Percentiles rank a stretch among this genome's conserved stretches.
Conservation (phyloP, 352 stramenopile genomes). For the Pythium apleroticum region DNA sequence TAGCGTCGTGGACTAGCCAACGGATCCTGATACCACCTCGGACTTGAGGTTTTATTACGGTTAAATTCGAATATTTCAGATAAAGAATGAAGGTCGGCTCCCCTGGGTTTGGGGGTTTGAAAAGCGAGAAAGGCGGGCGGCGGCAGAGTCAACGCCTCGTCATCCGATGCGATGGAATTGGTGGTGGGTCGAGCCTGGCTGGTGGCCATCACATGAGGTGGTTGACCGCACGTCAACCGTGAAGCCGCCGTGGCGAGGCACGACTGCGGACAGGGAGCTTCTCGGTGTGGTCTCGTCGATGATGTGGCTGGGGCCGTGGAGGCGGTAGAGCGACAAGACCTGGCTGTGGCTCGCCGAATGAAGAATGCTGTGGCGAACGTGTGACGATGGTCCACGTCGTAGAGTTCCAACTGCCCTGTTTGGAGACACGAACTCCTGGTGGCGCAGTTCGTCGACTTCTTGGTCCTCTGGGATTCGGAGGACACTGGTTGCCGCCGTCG, state of each 20-base stretch:
- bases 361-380: not conserved
- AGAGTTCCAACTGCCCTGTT: not conserved
- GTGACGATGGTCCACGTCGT: not conserved
- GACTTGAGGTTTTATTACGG: constrained; percentile 9
- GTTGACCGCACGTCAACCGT: not conserved
- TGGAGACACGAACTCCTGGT: not conserved
- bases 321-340: not conserved
- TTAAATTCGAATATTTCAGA: constrained; percentile 2
- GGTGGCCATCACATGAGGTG: not conserved
- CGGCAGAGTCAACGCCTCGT: not conserved
- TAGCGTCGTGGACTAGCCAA: not conserved
- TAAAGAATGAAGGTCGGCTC: not conserved
- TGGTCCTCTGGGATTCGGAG: not conserved
- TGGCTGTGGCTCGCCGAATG: not conserved
- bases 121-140: constrained; percentile 1
- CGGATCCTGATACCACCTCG: not conserved
- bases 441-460: not conserved
- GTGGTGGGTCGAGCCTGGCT: constrained; percentile 1
- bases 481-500: not conserved
- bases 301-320: not conserved
- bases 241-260: not conserved
- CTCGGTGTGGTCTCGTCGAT: not conserved
- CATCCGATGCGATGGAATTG: constrained; percentile 6
- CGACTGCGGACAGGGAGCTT: not conserved
- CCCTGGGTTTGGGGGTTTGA: not conserved